Conservation (phyloP, 1,284 basidiomycete genomes). For the Tilletiopsis washingtonensis region DNA sequence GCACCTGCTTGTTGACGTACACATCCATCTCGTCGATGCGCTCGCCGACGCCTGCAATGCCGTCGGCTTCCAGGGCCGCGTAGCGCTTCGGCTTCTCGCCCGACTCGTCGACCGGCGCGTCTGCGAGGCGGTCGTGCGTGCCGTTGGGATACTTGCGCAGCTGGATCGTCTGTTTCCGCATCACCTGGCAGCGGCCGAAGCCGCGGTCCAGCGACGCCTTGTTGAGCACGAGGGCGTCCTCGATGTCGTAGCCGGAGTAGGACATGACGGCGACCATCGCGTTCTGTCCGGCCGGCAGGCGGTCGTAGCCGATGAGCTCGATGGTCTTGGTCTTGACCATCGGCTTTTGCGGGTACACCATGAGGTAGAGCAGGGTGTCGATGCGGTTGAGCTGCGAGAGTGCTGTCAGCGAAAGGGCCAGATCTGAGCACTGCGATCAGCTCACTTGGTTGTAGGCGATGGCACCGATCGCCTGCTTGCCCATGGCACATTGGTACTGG, state of each 20-base stretch:
- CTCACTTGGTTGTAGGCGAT: constrained; percentile 95
- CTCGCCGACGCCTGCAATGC: constrained; percentile 88
- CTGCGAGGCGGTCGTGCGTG: constrained; percentile 90
- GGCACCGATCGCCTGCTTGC: constrained; percentile 99
- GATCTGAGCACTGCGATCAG: too few relatives aligned
- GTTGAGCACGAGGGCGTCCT: constrained; percentile 95
- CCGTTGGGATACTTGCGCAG: constrained; percentile 96
- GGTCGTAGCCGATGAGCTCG: constrained; percentile 92
- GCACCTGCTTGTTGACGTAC: constrained; percentile 94
- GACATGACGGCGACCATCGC: constrained; percentile 98
- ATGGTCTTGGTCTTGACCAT: constrained; percentile 94
- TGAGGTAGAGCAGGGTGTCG: constrained; percentile 94
- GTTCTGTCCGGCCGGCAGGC: constrained; percentile 94
- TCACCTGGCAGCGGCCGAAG: constrained; percentile 92
- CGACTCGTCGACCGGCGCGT: constrained; percentile 71
- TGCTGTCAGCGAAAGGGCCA: too few relatives aligned
- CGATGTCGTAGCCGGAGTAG: constrained; percentile 98
- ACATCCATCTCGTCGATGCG: constrained; percentile 86
- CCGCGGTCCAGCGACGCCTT: constrained; percentile 76
- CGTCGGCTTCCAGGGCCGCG: constrained; percentile 83
- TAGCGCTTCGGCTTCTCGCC: constrained; percentile 72
- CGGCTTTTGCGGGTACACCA: constrained; percentile 98
- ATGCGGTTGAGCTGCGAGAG: constrained; percentile 96
- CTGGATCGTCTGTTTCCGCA: constrained; percentile 88
- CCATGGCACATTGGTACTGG: constrained; percentile 80